A percentile compares a stretch with the other conserved stretches of the same genome.
Conservation (phyloP, 345 rosid genomes). For the Triadica sebifera region DNA sequence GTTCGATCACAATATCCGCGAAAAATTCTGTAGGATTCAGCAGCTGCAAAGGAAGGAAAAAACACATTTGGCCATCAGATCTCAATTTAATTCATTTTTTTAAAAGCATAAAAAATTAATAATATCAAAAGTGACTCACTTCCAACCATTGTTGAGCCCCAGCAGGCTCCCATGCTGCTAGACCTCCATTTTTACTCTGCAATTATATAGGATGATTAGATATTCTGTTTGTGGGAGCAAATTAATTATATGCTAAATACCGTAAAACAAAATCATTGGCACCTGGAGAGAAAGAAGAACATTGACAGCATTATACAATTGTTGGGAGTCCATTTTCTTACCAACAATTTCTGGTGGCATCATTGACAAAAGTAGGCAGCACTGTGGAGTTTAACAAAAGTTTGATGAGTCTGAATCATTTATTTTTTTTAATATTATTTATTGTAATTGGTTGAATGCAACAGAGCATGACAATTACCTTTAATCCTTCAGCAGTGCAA, state of each 20-base stretch:
- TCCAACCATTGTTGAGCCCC: constrained; percentile 37
- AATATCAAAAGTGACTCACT: constrained; percentile 11
- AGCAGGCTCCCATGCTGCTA: constrained; percentile 52
- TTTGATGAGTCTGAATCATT: background rate
- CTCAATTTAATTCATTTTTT: too few relatives aligned
- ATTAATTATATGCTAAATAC: too few relatives aligned
- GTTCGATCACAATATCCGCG: constrained; percentile 34
- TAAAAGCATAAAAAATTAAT: too few relatives aligned
- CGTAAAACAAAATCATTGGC: too few relatives aligned
- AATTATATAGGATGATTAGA: background rate
- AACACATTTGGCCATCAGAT: background rate
- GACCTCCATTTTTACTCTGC: constrained; percentile 46
- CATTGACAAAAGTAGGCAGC: constrained; percentile 61
- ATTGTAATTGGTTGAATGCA: background rate
- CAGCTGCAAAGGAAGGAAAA: constrained; percentile 21
- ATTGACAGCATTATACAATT: constrained; percentile 53
- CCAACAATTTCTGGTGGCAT: constrained; percentile 75
- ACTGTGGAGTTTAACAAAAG: constrained; percentile 29
- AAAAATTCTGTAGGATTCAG: constrained; percentile 57
- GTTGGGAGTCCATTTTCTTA: constrained; percentile 46
- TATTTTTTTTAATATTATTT: background rate
- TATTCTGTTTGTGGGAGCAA: too few relatives aligned
- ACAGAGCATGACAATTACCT: constrained; percentile 24
- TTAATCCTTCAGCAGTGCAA: constrained; percentile 63
- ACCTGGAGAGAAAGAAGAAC: constrained; percentile 45